A percentile compares a stretch with the other conserved stretches of the same genome.
Conservation (phyloP, 1,284 basidiomycete species). For the Ganoderma lingzhi region DNA sequence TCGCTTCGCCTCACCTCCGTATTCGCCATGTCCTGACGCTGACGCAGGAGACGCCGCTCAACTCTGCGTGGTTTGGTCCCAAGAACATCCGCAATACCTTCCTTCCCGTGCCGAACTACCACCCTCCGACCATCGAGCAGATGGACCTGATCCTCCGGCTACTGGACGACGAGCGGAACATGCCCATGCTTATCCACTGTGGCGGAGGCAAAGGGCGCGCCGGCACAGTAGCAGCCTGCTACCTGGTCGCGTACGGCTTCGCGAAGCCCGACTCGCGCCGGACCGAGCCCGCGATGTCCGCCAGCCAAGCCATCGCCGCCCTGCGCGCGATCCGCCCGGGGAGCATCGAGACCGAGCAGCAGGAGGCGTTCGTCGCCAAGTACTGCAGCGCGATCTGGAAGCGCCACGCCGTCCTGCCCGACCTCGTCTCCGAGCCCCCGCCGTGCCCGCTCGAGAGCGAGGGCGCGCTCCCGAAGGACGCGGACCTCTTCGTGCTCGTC, state of each 20-base stretch:
- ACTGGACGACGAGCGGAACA: constrained; percentile 51
- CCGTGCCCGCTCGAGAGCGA: constrained; percentile 55
- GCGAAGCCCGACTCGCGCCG: constrained; percentile 44
- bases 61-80: constrained; percentile 54
- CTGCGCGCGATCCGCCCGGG: constrained; percentile 60
- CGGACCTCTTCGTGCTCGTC: constrained; percentile 60
- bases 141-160: constrained; percentile 62
- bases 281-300: constrained; percentile 56
- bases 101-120: constrained; percentile 62
- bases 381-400: constrained; percentile 71
- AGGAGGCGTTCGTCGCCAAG: constrained; percentile 61
- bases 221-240: constrained; percentile 68
- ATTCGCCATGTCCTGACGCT: constrained; percentile 66
- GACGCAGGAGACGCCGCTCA: constrained; percentile 63
- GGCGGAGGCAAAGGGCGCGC: constrained; percentile 71
- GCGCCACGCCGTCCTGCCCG: constrained; percentile 56
- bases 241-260: constrained; percentile 65
- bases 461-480: constrained; percentile 45
- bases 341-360: constrained; percentile 62
- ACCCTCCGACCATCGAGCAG: constrained; percentile 64
- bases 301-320: constrained; percentile 54
- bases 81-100: constrained; percentile 59
- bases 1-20: constrained; percentile 55
- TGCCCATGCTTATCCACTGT: constrained; percentile 65
- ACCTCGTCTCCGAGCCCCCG: constrained; percentile 55